A percentile compares a stretch with the other conserved stretches of the same genome.
Conservation (phyloP, 1,284 basidiomycete species). For the Anthracocystis walkeri region DNA sequence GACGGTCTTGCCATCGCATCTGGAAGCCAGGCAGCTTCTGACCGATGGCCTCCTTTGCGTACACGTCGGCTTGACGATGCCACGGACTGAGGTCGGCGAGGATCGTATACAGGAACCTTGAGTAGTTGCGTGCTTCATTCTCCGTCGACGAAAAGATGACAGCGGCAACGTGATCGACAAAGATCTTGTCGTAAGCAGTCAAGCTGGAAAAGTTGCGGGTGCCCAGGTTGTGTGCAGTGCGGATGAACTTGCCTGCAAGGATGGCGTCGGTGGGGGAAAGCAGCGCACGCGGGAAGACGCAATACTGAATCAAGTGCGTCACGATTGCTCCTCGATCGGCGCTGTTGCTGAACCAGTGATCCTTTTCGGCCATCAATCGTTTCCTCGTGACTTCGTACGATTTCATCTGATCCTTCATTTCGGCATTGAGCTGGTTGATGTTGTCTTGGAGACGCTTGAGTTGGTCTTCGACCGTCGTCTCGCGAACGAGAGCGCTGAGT, state of each 20-base stretch:
- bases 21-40: constrained; percentile 65
- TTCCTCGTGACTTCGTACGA: constrained; percentile 80
- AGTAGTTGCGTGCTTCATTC: constrained; percentile 94
- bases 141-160: constrained; percentile 93
- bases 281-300: constrained; percentile 89
- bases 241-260: constrained; percentile 91
- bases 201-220: constrained; percentile 88
- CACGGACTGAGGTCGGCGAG: constrained; percentile 81
- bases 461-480: constrained; percentile 52
- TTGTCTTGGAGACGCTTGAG: constrained; percentile 62
- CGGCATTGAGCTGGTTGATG: constrained; percentile 70
- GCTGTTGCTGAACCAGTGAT: constrained; percentile 80
- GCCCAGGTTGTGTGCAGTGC: constrained; percentile 84
- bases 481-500: constrained; percentile 54
- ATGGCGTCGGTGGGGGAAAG: constrained; percentile 96
- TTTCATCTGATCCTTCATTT: constrained; percentile 81
- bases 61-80: constrained; percentile 76
- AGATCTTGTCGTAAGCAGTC: constrained; percentile 83
- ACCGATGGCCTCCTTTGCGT: constrained; percentile 72
- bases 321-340: constrained; percentile 45
- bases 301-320: constrained; percentile 81
- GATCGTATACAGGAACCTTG: constrained; percentile 79
- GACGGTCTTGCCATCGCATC: constrained; percentile 55
- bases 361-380: constrained; percentile 82
- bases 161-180: constrained; percentile 73